Percentiles rank a stretch among this genome's conserved stretches.
phyloP scores from a whole-genome alignment of 192 early-diverging fungal genomes.

The Phycomyces blakesleeanus region DNA sequence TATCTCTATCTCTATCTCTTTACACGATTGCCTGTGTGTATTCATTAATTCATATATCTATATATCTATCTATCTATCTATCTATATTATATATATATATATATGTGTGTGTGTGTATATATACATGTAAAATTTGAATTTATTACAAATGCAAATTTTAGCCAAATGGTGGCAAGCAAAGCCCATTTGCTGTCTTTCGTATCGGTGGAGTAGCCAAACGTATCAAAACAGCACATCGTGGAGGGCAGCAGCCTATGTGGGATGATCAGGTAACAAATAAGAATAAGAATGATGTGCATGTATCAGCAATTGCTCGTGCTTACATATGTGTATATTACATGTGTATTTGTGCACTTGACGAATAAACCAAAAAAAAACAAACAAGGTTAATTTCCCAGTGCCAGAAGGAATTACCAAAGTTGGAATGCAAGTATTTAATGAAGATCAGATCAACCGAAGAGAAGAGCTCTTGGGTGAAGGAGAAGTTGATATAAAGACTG shows the following conservation, averaged over 20 bases:
- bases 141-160: background rate
- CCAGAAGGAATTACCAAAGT: slow-evolving; percentile 38
- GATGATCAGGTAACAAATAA: slow-evolving; percentile 47
- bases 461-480: slow-evolving; percentile 38
- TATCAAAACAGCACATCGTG: slow-evolving; percentile 42
- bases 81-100: too few species aligned
- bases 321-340: background rate
- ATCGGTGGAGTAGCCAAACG: slow-evolving; percentile 40
- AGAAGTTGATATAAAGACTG: slow-evolving; percentile 36
- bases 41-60: too few species aligned
- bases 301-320: background rate
- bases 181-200: slow-evolving; percentile 48
- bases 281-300: background rate
- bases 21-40: too few species aligned
- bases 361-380: too few species aligned
- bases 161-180: slow-evolving; percentile 36
- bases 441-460: background rate
- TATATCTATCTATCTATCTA: too few species aligned
- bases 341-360: too few species aligned
- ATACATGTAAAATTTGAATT: background rate
- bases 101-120: too few species aligned
- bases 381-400: slow-evolving; percentile 37
- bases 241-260: slow-evolving; percentile 50
- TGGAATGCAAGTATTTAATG: slow-evolving; percentile 38
- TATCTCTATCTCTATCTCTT: too few species aligned